phyloP scores from a whole-genome alignment of 768 basidiomycete species.

The Lentinula sp. region DNA sequence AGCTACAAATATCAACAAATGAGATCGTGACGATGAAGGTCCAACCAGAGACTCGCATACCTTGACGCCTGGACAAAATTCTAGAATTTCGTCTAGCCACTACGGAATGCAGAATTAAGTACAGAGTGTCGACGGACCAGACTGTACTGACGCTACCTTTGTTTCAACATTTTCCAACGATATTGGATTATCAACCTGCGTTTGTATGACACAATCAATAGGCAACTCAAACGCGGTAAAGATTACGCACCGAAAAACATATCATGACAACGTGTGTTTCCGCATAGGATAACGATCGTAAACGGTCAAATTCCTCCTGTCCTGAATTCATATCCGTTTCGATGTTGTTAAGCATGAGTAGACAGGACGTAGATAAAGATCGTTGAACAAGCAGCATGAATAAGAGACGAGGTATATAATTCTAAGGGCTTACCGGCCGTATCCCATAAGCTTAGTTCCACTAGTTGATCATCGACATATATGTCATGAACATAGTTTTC shows the following conservation, averaged over 20 bases:
- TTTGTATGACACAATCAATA: slow-evolving; percentile 9
- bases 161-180: slow-evolving; percentile 94
- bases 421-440: slow-evolving; percentile 70
- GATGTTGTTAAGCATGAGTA: slow-evolving; percentile 5
- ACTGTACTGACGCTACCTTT: slow-evolving; percentile 45
- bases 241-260: slow-evolving; percentile 73
- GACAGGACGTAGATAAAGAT: slow-evolving; percentile 15
- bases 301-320: slow-evolving; percentile 92
- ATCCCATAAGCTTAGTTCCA: slow-evolving; percentile 95
- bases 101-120: slow-evolving; percentile 21
- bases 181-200: slow-evolving; percentile 86
- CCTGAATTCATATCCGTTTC: slow-evolving; percentile 36
- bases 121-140: not conserved
- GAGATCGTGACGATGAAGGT: not conserved
- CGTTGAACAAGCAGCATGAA: slow-evolving; percentile 19
- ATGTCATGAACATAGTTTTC: slow-evolving; percentile 96
- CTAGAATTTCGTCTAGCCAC: slow-evolving; percentile 92
- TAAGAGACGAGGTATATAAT: slow-evolving; percentile 7
- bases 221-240: not conserved
- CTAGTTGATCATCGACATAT: slow-evolving; percentile 76
- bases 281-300: slow-evolving; percentile 92
- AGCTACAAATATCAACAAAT: slow-evolving; percentile 40
- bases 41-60: slow-evolving; percentile 27
- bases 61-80: slow-evolving; percentile 95
- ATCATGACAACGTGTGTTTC: slow-evolving; percentile 96